Evolutionary conservation across 768 basidiomycete genomes (phyloP), one percentile per base, ranked within the genome.

Genomic region (Sporobolomyces pararoseus): DNA sequence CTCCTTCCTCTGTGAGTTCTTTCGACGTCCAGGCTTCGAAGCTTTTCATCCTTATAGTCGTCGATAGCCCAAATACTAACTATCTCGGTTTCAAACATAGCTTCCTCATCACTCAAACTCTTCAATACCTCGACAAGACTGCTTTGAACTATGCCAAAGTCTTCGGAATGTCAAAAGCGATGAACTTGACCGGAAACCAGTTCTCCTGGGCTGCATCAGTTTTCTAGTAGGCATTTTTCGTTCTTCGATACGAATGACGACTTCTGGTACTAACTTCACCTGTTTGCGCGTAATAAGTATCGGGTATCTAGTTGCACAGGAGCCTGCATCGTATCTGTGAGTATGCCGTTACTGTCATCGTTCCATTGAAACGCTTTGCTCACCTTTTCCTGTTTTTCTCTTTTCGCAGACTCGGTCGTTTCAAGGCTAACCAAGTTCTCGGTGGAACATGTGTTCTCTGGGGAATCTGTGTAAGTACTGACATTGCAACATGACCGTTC

Each of bases 391-490:
- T 35, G n/a, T n/a, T n/a, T n/a, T n/a, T n/a, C n/a, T n/a, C n/a
- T 16, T 13, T 37, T 4, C 23, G 19, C 55, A 57, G 55, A n/a
- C 55, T 60, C 57, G 79, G 79, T 64, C 75, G 77, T 39, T 79
- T 64, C 66, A 78, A 77, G 52, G 79, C 79, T 16, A 78, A 79
- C 47, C 68, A 70, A 34, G 78, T 79, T 34, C 75, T 80, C 47
- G 78, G 78, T 67, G 72, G 70, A 51, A 77, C 78, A 14, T 78
- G 78, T 29, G 63, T 80, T 53, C 70, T 79, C 58, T 79, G 80
- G 80, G 80, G 80, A 49, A 59, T 77, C 42, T 70, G 71, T 14
- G 79, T 80, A n/a, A n/a, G n/a, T n/a, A n/a, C n/a, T n/a, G n/a
- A n/a, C n/a, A n/a, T n/a, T n/a, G n/a, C n/a, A n/a, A n/a, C n/a